These are phyloP conservation scores for Secale cereale DNA, from an alignment of 176 grass and related monocot genomes.

Conservation along the genomic window DNA sequence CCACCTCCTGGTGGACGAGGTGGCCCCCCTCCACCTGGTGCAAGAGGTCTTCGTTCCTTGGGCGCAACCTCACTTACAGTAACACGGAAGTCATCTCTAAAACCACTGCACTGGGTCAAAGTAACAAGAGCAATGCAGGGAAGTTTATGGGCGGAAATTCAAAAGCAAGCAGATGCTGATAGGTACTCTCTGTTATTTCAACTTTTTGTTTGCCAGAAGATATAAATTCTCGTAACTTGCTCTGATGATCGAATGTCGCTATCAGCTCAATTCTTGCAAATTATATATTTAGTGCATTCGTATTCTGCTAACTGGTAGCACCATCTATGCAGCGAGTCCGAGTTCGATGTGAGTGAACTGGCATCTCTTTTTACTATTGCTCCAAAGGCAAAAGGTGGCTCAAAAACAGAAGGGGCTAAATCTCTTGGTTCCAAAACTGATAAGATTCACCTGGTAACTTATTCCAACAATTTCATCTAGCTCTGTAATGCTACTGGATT, in stretches of 20 bases:
- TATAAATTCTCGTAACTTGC: constrained; percentile 17
- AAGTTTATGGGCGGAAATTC: constrained; percentile 93
- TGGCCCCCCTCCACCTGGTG: constrained; percentile 42
- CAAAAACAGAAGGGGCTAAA: constrained; percentile 66
- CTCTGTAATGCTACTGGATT: not conserved
- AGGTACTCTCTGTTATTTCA: constrained; percentile 48
- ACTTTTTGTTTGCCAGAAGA: constrained; percentile 10
- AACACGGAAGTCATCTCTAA: constrained; percentile 62
- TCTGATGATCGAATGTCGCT: not conserved
- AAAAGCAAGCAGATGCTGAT: constrained; percentile 67
- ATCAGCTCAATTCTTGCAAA: not conserved
- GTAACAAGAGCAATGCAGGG: constrained; percentile 89
- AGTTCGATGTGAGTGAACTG: constrained; percentile 89
- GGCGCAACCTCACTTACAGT: constrained; percentile 33
- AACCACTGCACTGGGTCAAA: constrained; percentile 93
- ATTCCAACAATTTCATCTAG: constrained; percentile 7
- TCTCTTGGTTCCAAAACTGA: constrained; percentile 73
- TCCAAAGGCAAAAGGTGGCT: constrained; percentile 59
- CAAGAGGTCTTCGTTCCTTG: constrained; percentile 61
- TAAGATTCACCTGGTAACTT: constrained; percentile 92
- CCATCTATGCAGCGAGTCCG: constrained; percentile 55
- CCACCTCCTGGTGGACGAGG: constrained; percentile 62
- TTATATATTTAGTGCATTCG: constrained; percentile 12
- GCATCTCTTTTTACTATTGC: constrained; percentile 73
- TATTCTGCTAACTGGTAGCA: constrained; percentile 26